Conservation (phyloP, 495 filamentous ascomycete species). For the Daldinia grandis region DNA sequence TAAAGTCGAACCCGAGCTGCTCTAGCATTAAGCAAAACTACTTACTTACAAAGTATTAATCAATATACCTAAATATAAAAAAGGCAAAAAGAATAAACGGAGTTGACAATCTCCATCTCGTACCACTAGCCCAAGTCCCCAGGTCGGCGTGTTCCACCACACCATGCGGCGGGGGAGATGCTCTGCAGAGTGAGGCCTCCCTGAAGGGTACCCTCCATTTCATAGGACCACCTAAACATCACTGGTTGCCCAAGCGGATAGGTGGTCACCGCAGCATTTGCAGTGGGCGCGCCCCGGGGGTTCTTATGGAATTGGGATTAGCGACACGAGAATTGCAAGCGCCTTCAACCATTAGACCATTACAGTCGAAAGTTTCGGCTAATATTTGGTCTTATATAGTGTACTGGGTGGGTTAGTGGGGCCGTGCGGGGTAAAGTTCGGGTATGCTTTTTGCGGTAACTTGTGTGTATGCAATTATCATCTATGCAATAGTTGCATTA, state of each 20-base stretch:
- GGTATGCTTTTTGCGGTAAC: neutral
- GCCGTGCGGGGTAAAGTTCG: slow-evolving; percentile 11
- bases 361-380: slow-evolving; percentile 49
- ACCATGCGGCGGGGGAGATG: slow-evolving; percentile 62
- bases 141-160: slow-evolving; percentile 61
- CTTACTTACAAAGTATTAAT: too few relatives aligned
- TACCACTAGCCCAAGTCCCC: slow-evolving; percentile 56
- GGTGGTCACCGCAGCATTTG: slow-evolving; percentile 61
- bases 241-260: slow-evolving; percentile 62
- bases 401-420: neutral
- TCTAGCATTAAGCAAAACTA: too few relatives aligned
- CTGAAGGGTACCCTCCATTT: slow-evolving; percentile 61
- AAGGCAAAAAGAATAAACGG: slow-evolving; percentile 50
- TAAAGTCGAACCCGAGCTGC: neutral
- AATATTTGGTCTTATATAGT: slow-evolving; percentile 27
- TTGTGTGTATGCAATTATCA: neutral
- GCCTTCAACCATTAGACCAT: slow-evolving; percentile 60
- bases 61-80: slow-evolving; percentile 39
- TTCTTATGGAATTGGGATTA: slow-evolving; percentile 59
- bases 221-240: slow-evolving; percentile 57
- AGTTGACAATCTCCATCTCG: slow-evolving; percentile 60
- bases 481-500: neutral
- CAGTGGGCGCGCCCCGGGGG: slow-evolving; percentile 59
- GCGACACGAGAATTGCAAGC: slow-evolving; percentile 54
- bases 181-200: slow-evolving; percentile 64